Evolutionary conservation across 2,329 filamentous ascomycete species (phyloP), one percentile per base, ranked within the genome.

Genomic region (Chaetomiaceae sp.): DNA sequence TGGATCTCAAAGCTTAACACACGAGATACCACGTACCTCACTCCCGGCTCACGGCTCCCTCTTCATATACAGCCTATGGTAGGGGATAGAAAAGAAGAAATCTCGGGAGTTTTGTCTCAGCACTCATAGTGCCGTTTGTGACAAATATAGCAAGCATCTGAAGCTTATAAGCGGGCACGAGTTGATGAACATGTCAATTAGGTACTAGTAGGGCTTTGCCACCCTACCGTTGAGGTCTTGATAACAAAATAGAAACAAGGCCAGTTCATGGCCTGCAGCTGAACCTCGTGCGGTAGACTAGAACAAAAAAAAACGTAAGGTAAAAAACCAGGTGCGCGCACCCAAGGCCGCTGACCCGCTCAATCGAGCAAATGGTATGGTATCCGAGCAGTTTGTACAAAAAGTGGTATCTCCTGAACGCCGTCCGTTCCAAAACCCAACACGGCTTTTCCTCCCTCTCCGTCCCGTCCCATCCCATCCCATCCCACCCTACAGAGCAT

Each of bases 401-500:
- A 21, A 23, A 32, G 47, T 45, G 41, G 33, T 51, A 51, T 51
- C 42, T 20, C 23, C 33, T 27, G 7, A 51, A 51, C 49, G 33
- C 49, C 49, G 6, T 38, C 32, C 40, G 14, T 21, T 13, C 29
- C 37, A 23, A 14, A 30, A 21, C 37, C 46, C 34, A 8, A 23
- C 13, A 18, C 20, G 34, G n/a, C 42, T 20, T 44, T 38, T 33
- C 20, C 32, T 11, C 27, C 34, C n/a, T 11, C 20, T 23, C 27
- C 11, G 2, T 41, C 14, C 9, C 14, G 10, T 27, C 5, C n/a
- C 38, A 8, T 23, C n/a, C 13, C 30, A 27, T 2, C n/a, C 10
- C 14, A 14, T 27, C 21, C 16, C 30, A 21, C 5, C 5, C 77
- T 70, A 96, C 57, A 96, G 76, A 47, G 90, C 89, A 73, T 96